Conservation (phyloP, 371 early-diverging fungal genomes). For the Rhizopus microsporus region DNA sequence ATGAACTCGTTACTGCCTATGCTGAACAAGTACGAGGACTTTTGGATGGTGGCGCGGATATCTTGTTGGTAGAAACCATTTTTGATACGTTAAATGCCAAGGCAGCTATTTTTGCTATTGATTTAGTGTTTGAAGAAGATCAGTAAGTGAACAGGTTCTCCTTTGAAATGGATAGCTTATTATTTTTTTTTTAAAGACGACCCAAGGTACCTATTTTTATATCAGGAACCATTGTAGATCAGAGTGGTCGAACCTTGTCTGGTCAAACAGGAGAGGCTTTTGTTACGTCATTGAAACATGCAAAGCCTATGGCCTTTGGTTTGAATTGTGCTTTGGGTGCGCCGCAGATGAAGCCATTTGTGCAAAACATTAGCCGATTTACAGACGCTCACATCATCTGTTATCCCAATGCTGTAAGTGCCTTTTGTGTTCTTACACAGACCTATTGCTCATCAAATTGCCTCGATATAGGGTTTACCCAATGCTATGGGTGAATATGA, state of each 20-base stretch:
- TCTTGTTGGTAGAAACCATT: constrained; percentile 91
- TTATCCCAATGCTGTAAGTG: constrained; percentile 89
- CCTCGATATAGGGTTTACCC: constrained; percentile 63
- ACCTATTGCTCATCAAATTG: neutral
- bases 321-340: constrained; percentile 96
- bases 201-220: constrained; percentile 81
- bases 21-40: constrained; percentile 86
- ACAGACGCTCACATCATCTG: constrained; percentile 84
- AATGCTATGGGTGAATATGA: constrained; percentile 91
- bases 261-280: constrained; percentile 97
- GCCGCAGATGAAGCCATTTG: constrained; percentile 92
- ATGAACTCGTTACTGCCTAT: constrained; percentile 88
- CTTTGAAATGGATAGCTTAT: neutral
- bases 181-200: constrained; percentile 43
- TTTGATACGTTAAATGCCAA: constrained; percentile 96
- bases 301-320: constrained; percentile 87
- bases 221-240: constrained; percentile 97
- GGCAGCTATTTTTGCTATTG: constrained; percentile 90
- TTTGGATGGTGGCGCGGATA: constrained; percentile 91
- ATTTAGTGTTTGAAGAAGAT: constrained; percentile 78
- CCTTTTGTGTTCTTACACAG: neutral
- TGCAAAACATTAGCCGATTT: constrained; percentile 84
- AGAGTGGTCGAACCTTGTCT: constrained; percentile 91
- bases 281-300: constrained; percentile 78
- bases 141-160: constrained; percentile 23